Conservation (phyloP, 139 green algal genomes). For the Closterium sp. region DNA sequence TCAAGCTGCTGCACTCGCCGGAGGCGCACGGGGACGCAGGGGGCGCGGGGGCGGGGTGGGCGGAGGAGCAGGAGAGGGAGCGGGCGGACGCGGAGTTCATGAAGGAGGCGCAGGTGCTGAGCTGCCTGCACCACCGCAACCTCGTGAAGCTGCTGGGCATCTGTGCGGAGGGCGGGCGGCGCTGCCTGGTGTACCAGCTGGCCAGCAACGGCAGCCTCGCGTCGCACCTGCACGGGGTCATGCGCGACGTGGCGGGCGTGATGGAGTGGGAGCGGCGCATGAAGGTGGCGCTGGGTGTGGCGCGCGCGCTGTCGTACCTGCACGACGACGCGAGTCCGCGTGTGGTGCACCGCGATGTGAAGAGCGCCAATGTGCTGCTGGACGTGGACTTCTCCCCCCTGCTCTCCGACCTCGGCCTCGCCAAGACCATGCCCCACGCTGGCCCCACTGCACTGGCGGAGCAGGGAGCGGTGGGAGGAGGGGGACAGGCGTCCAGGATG, state of each 20-base stretch:
- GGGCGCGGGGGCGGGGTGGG: background rate
- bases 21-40: no score
- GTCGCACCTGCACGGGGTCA: slow-evolving; percentile 26
- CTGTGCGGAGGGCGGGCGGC: background rate
- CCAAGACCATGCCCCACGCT: slow-evolving; percentile 44
- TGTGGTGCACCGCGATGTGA: slow-evolving; percentile 43
- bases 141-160: slow-evolving; percentile 42
- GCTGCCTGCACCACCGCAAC: slow-evolving; percentile 32
- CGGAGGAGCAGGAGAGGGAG: background rate
- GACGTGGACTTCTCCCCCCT: slow-evolving; percentile 41
- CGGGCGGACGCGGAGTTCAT: slow-evolving; percentile 12
- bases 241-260: background rate
- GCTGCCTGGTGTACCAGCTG: slow-evolving; percentile 42
- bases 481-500: background rate
- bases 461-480: background rate
- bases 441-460: background rate
- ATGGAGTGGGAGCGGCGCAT: slow-evolving; percentile 13
- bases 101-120: slow-evolving; percentile 24
- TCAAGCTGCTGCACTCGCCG: slow-evolving; percentile 53
- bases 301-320: slow-evolving; percentile 34
- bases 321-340: slow-evolving; percentile 37
- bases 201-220: slow-evolving; percentile 22
- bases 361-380: slow-evolving; percentile 42
- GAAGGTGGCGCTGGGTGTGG: slow-evolving; percentile 29
- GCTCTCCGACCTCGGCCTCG: slow-evolving; percentile 45